These are phyloP conservation scores for Nannizziopsis arthrosporioides DNA, from an alignment of 2,329 filamentous ascomycete species.

Conservation along the genomic window DNA sequence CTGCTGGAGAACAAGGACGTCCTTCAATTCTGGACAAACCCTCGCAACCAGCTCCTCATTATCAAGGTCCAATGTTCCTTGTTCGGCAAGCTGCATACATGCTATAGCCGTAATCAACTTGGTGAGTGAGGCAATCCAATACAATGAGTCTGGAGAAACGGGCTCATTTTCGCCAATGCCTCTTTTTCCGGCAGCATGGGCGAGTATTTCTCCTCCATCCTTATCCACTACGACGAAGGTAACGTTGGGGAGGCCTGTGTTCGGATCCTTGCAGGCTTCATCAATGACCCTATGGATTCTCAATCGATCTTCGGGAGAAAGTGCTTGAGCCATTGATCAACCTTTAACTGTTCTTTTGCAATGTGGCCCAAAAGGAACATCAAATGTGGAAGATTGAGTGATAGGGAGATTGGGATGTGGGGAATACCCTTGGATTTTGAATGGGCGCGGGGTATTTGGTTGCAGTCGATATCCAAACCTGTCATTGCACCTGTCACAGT, in stretches of 20 bases:
- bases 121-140: conserved; percentile 47
- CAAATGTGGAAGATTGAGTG: not conserved
- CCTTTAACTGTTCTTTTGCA: not conserved
- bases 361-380: not conserved
- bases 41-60: conserved; percentile 30
- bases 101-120: conserved; percentile 37
- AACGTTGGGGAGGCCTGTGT: conserved; percentile 36
- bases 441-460: too few species aligned
- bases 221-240: conserved; percentile 40
- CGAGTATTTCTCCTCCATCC: conserved; percentile 39
- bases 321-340: conserved; percentile 9
- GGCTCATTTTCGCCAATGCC: conserved; percentile 36
- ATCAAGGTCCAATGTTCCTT: conserved; percentile 33
- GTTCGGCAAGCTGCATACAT: conserved; percentile 39
- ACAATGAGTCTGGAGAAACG: conserved; percentile 50
- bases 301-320: conserved; percentile 8
- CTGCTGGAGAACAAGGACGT: conserved; percentile 31
- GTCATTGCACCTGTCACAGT: too few species aligned
- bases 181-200: conserved; percentile 39
- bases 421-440: too few species aligned
- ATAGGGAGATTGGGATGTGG: too few species aligned
- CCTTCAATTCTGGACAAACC: conserved; percentile 35
- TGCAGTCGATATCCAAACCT: too few species aligned
- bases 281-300: conserved; percentile 11
- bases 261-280: conserved; percentile 23